Percentiles rank a stretch among this genome's conserved stretches.
Evolutionary conservation across 306 rosid genomes (phyloP).

Genomic region (Astragalus glycyphyllos): DNA sequence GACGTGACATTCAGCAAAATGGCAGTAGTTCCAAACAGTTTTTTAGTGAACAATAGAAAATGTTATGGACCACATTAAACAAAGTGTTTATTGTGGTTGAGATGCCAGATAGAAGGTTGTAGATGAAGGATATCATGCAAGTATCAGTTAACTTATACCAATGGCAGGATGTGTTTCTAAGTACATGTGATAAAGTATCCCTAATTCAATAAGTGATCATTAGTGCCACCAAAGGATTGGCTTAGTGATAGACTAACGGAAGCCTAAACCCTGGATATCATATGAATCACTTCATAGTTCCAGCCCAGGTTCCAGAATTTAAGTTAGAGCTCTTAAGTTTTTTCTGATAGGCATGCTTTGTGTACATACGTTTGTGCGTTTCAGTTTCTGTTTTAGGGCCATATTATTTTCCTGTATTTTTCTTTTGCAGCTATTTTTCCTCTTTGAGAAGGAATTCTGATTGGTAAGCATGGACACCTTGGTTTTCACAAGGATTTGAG

Average conservation of each 20-base stretch:
- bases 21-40: too few species aligned
- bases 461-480: too few species aligned
- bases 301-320: conserved; percentile 3
- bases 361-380: too few species aligned
- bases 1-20: too few species aligned
- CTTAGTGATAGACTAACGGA: conserved; percentile 4
- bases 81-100: conserved; percentile 1
- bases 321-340: conserved; percentile 2
- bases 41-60: neutral
- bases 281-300: conserved; percentile 6
- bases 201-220: conserved; percentile 1
- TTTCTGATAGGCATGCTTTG: neutral
- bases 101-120: conserved; percentile 12
- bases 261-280: conserved; percentile 14
- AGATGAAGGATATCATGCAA: conserved; percentile 4
- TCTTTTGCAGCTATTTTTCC: too few species aligned
- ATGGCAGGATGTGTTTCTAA: conserved; percentile 4
- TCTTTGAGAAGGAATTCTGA: too few species aligned
- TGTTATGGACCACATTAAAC: conserved; percentile 1
- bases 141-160: conserved; percentile 1
- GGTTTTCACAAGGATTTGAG: too few species aligned
- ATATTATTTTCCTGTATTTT: too few species aligned
- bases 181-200: conserved; percentile 7
- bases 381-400: too few species aligned
- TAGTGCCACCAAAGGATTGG: conserved; percentile 1